phyloP scores from a whole-genome alignment of 208 protist species.

The Crithidia sp. region DNA sequence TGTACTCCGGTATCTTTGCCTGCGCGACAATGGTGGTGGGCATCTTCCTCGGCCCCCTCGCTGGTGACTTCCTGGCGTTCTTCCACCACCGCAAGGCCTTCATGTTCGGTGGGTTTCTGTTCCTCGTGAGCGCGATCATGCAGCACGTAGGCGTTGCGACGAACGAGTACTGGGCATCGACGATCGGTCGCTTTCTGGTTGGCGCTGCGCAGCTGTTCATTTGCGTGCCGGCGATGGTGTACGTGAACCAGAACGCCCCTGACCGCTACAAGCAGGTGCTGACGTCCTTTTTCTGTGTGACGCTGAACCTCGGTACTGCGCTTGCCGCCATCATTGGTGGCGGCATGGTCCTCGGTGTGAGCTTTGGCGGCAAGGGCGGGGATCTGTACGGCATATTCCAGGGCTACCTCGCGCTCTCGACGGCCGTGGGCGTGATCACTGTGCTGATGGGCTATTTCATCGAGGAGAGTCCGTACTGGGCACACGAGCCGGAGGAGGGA shows the following conservation, averaged over 20 bases:
- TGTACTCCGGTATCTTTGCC: conserved; percentile 15
- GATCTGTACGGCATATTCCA: conserved; percentile 39
- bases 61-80: conserved; percentile 12
- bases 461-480: conserved; percentile 25
- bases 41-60: conserved; percentile 15
- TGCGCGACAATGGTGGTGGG: conserved; percentile 14
- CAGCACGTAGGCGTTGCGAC: conserved; percentile 47
- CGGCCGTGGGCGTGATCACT: conserved; percentile 53
- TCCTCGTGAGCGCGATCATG: conserved; percentile 52
- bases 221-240: conserved; percentile 66
- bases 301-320: conserved; percentile 77
- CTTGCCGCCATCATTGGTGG: conserved; percentile 67
- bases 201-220: conserved; percentile 61
- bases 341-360: conserved; percentile 47
- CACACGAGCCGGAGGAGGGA: not conserved
- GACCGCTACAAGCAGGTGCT: conserved; percentile 53
- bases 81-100: conserved; percentile 18
- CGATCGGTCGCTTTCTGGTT: conserved; percentile 64
- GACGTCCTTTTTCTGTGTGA: conserved; percentile 78
- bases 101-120: conserved; percentile 43
- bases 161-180: conserved; percentile 67
- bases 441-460: conserved; percentile 56
- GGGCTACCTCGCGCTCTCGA: conserved; percentile 67
- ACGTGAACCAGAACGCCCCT: conserved; percentile 66
- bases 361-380: conserved; percentile 33